Evolutionary conservation across 176 grass and related monocot species (phyloP).

Genomic region (Calamus simplicifolius): DNA sequence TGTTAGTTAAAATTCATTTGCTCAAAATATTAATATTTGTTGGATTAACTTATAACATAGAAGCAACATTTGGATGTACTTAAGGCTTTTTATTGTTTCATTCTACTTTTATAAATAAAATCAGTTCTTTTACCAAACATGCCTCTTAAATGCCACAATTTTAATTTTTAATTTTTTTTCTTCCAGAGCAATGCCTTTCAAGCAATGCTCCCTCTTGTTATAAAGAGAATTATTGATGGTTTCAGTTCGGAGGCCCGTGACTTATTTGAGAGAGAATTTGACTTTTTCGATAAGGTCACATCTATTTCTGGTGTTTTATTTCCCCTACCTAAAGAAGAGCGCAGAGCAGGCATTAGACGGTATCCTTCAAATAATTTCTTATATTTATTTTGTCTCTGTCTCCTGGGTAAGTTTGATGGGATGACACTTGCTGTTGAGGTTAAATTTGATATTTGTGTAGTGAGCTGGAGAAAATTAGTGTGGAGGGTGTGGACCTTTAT

Average conservation of each 20-base stretch:
- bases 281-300: constrained; percentile 92
- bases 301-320: constrained; percentile 98
- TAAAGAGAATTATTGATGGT: constrained; percentile 80
- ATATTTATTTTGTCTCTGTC: not conserved
- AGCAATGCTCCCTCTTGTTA: constrained; percentile 64
- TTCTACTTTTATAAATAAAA: too few relatives aligned
- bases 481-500: constrained; percentile 93
- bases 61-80: too few relatives aligned
- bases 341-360: constrained; percentile 89
- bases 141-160: not conserved
- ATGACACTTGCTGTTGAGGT: too few relatives aligned
- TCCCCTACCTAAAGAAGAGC: constrained; percentile 88
- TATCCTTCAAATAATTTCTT: constrained; percentile 16
- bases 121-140: not conserved
- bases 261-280: constrained; percentile 78
- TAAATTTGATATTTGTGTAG: constrained; percentile 32
- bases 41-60: too few relatives aligned
- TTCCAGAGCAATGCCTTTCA: constrained; percentile 71
- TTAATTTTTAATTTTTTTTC: constrained; percentile 9
- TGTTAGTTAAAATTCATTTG: too few relatives aligned
- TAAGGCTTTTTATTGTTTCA: too few relatives aligned
- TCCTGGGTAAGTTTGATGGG: not conserved
- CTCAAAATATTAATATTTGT: too few relatives aligned
- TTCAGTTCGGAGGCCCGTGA: constrained; percentile 75
- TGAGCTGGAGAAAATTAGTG: constrained; percentile 85